These are phyloP conservation scores for Piper longum DNA, from an alignment of 164 flowering plant species.

Conservation along the genomic window DNA sequence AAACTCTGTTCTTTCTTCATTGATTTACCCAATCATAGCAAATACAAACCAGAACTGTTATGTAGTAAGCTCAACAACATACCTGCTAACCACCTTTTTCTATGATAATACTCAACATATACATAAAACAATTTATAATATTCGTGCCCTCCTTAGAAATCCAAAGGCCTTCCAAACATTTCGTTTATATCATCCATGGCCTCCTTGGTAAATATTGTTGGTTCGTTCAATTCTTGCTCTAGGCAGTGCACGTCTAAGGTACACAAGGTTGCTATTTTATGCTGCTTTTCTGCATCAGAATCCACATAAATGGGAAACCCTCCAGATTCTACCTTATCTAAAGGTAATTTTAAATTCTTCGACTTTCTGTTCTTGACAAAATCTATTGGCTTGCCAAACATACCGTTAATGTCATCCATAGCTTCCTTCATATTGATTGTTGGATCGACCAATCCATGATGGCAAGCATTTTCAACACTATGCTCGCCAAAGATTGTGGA, in stretches of 20 bases:
- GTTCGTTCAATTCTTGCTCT: conserved; percentile 56
- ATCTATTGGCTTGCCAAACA: conserved; percentile 92
- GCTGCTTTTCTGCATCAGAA: conserved; percentile 23
- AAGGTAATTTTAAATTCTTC: conserved; percentile 26
- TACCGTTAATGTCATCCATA: conserved; percentile 72
- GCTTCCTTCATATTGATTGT: conserved; percentile 92
- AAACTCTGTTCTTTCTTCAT: no score
- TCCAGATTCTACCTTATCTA: conserved; percentile 14
- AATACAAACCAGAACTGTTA: no score
- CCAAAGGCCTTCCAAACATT: conserved; percentile 82
- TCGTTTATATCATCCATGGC: conserved; percentile 88
- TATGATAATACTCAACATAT: no score
- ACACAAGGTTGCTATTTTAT: conserved; percentile 10
- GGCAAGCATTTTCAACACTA: conserved; percentile 80
- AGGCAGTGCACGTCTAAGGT: conserved; percentile 14
- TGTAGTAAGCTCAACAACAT: no score
- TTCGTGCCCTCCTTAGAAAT: conserved; percentile 27
- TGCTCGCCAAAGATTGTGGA: conserved; percentile 68
- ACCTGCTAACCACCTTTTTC: no score
- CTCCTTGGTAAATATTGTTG: conserved; percentile 66
- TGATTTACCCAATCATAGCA: no score
- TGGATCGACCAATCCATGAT: conserved; percentile 94
- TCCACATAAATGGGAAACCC: conserved; percentile 68
- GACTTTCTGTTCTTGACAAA: conserved; percentile 46
- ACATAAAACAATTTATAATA: no score